A percentile compares a stretch with the other conserved stretches of the same genome.
These are phyloP conservation scores for Chondrostereum purpureum DNA, from an alignment of 1,284 basidiomycete species.

Conservation along the genomic window DNA sequence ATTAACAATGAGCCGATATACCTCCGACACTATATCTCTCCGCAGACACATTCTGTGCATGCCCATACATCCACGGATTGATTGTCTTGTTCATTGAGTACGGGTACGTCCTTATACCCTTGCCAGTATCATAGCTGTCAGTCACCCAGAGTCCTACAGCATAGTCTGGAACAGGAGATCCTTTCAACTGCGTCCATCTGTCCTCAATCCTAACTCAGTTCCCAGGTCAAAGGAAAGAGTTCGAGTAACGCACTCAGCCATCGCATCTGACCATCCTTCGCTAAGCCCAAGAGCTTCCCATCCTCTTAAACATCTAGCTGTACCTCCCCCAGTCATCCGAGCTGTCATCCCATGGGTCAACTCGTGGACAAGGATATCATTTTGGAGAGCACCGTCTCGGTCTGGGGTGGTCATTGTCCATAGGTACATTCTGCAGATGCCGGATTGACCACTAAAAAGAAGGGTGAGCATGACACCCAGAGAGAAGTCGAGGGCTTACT, in stretches of 20 bases:
- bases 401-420: conserved; percentile 28
- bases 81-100: conserved; percentile 34
- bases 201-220: conserved; percentile 1
- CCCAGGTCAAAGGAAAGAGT: not conserved
- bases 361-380: conserved; percentile 32
- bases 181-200: conserved; percentile 32
- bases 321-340: conserved; percentile 37
- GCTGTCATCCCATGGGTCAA: conserved; percentile 33
- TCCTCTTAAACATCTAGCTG: conserved; percentile 42
- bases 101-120: conserved; percentile 33
- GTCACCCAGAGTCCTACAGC: not conserved
- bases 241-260: conserved; percentile 34
- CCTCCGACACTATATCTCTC: no score
- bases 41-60: conserved; percentile 32
- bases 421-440: conserved; percentile 27
- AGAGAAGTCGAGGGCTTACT: conserved; percentile 19
- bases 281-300: conserved; percentile 46
- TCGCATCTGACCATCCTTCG: no score
- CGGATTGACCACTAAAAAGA: conserved; percentile 23
- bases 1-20: not conserved
- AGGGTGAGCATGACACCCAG: conserved; percentile 1
- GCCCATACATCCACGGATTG: conserved; percentile 35
- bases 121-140: no score
- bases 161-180: conserved; percentile 20
- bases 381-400: conserved; percentile 33